Evolutionary conservation across 1,284 basidiomycete species (phyloP), one percentile per base, ranked within the genome.

Genomic region (Bjerkandera adusta): DNA sequence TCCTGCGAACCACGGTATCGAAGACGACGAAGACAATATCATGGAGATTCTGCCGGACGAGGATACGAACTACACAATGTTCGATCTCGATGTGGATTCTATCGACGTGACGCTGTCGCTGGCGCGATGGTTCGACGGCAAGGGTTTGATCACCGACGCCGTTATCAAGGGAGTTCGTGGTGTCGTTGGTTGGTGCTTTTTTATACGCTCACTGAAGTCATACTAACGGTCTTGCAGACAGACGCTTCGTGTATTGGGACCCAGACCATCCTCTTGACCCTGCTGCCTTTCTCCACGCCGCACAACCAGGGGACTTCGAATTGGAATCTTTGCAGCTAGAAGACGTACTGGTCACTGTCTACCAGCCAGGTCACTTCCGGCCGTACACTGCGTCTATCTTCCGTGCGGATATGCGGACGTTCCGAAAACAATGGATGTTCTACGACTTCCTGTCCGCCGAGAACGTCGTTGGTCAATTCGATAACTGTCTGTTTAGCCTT

Each of bases 351-450:
- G 77, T 98, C 32, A 99, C 96, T 1, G 85, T 99, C 12, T 92
- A 97, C 63, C 96, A 99, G 61, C 96, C 96, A 1, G 86, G 83
- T 27, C 77, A 83, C 47, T 98, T 99, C 70, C 79, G 96, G 3
- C 96, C 96, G 4, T 96, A 88, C 68, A 97, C 93, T 8, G 86
- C 93, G 15, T 96, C 92, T 6, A 93, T 99, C 47, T 99, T 99
- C 71, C 86, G 87, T 51, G 96, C 95, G n/a, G 85, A 90, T 55
- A 81, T 98, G 32, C 79, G 80, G 11, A 79, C 77, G 13, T 84
- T 99, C 56, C 77, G 96, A 49, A 97, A 96, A 63, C 87, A 91
- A 59, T 99, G 94, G 94, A 61, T 97, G 27, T 97, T 97, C 67
- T 96, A 95, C 63, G 95, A 97, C 64, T 84, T 94, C 57, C 68